Evolutionary conservation across 306 rosid species (phyloP), one percentile per base, ranked within the genome.

Genomic region (Trifolium fragiferum): DNA sequence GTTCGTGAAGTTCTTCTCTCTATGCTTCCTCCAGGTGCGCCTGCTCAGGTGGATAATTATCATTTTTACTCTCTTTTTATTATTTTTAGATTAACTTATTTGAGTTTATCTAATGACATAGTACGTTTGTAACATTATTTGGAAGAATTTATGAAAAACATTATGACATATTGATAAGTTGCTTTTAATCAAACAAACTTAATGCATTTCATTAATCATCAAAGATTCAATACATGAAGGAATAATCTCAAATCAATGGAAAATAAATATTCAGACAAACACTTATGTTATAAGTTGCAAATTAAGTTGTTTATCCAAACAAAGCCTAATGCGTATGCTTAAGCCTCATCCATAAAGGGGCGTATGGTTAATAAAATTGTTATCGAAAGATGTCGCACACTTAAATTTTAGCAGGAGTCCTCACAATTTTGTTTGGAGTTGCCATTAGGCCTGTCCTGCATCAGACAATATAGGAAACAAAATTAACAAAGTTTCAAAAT

Each of bases 1-100:
- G 98, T 94, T 74, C 81, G 97, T 43, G 81, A 90, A 70, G 98
- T 94, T 41, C 97, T 94, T 78, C 72, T 91, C 21, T 91, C 98
- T 54, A 94, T 94, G 95, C 90, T 94, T 66, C 98, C 98, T 70
- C 97, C 98, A 51, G 98, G 97, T 79, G 98, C 98, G 66, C 98
- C 98, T 63, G 98, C 93, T 76, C 97, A 91, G 97, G 98, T 94
- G 32, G 12, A 18, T 18, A 6, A 8, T 10, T 41, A 65, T 33
- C 2, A 7, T 13, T 61, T 32, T 30, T 33, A 58, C 19, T 23
- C 33, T 21, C n/a, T 54, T 54, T 49, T 47, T 47, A 46, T 12
- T 13, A 10, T 40, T 9, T 40, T 9, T 40, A 3, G 13, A 40
- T 41, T 11, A 12, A 2, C 15, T 41, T 41, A 41, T 41, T 41